Conservation (phyloP, 2,329 filamentous ascomycete genomes). For the Pseudocercospora cruenta region DNA sequence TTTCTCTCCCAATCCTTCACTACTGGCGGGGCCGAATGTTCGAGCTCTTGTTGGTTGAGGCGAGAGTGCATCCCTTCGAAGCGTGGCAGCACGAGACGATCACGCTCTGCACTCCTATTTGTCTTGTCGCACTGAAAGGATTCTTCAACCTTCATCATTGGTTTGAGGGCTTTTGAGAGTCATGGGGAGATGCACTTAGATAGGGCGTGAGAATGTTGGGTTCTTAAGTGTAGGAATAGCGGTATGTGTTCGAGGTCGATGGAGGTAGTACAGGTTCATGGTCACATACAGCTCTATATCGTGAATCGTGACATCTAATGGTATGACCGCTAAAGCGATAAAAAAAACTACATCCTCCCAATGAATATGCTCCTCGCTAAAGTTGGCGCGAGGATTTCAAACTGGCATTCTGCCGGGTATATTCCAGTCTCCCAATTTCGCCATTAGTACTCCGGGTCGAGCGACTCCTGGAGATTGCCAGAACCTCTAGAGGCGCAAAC, state of each 20-base stretch:
- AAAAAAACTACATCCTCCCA: conserved; percentile 6
- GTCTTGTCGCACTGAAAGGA: background rate
- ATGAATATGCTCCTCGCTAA: conserved; percentile 13
- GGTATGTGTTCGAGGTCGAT: background rate
- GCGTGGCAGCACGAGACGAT: conserved; percentile 9
- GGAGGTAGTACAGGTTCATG: background rate
- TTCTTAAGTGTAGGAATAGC: background rate
- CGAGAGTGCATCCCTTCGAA: background rate
- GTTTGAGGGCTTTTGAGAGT: background rate
- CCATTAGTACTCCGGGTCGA: background rate
- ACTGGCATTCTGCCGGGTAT: conserved; percentile 21
- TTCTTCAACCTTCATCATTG: background rate
- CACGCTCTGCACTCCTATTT: conserved; percentile 1
- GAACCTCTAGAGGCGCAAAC: conserved; percentile 1
- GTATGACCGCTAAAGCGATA: background rate
- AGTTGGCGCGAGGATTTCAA: background rate
- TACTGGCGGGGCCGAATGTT: conserved; percentile 1
- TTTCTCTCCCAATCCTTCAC: background rate
- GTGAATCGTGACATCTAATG: conserved; percentile 4
- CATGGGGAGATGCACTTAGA: background rate
- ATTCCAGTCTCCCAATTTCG: conserved; percentile 7
- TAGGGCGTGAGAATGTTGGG: background rate
- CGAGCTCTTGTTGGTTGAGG: background rate
- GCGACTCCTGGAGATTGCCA: background rate
- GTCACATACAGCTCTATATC: conserved; percentile 9